Conservation (phyloP, 805 yeast species). For the Metschnikowia anglica region DNA sequence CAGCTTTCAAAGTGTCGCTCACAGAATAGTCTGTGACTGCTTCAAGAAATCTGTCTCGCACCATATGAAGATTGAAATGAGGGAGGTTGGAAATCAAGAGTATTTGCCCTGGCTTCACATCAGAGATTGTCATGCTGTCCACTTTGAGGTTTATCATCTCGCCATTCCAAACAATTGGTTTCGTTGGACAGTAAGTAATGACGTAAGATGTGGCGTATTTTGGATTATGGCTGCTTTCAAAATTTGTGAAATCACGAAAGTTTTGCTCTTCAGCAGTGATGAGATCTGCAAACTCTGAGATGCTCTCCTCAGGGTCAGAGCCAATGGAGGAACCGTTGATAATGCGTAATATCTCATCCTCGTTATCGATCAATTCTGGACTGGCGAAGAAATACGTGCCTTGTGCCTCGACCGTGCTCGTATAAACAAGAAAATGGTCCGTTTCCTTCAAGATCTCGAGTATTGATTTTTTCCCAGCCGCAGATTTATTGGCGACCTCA, state of each 20-base stretch:
- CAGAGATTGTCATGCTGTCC: conserved; percentile 48
- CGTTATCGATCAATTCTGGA: conserved; percentile 46
- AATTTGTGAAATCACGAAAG: conserved; percentile 8
- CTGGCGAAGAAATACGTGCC: conserved; percentile 85
- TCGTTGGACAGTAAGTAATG: conserved; percentile 70
- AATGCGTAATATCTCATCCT: conserved; percentile 38
- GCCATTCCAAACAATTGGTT: conserved; percentile 92
- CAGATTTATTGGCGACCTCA: conserved; percentile 45
- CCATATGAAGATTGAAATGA: conserved; percentile 46
- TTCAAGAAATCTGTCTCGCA: conserved; percentile 56
- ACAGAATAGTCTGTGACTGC: conserved; percentile 50
- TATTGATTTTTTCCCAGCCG: conserved; percentile 48
- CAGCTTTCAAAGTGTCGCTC: conserved; percentile 34
- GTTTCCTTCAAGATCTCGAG: conserved; percentile 59
- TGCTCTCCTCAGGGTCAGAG: conserved; percentile 29
- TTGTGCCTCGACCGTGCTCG: conserved; percentile 65
- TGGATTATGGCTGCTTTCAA: conserved; percentile 20
- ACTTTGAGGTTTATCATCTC: conserved; percentile 57
- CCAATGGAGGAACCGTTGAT: conserved; percentile 43
- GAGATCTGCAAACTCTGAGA: conserved; percentile 30
- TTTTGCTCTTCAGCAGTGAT: conserved; percentile 10
- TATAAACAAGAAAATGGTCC: conserved; percentile 74
- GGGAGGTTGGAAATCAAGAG: conserved; percentile 73
- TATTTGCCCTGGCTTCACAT: conserved; percentile 66
- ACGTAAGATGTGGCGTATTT: conserved; percentile 56